Evolutionary conservation across 2,329 filamentous ascomycete species (phyloP), one percentile per base, ranked within the genome.

Genomic region (Ophidiomyces ophidiicola): DNA sequence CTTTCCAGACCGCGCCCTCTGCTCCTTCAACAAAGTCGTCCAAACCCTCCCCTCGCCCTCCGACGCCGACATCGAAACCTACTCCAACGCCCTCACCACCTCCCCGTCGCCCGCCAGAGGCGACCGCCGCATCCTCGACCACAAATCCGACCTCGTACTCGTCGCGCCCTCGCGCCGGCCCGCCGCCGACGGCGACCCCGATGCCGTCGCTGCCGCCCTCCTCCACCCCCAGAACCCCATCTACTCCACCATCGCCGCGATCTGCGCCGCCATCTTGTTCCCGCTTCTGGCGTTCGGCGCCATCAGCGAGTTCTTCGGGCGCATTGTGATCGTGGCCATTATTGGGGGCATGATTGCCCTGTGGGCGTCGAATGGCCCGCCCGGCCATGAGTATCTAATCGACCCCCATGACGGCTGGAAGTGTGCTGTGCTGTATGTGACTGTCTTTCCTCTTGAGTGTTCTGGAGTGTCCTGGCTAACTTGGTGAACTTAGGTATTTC

Each of bases 271-370:
- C 0, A 60, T 80, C 1, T 55, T 79, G 4, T 57, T 75, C 0
- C 76, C 77, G 0, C 61, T 78, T 1, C 50, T 79, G 6, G 67
- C 71, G 0, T 80, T 80, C 50, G 55, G 66, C 4, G 62, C 76
- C 15, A 70, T 80, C 14, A 64, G 69, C 0, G 67, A 69, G 4
- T 74, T 78, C 44, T 52, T 69, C 0, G 72, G 69, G 1, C 66
- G 75, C n/a, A 64, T 79, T 46, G 67, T 68, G 0, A 67, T 80
- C 2, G 69, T 76, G 1, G 49, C 68, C 3, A 59, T 78, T 0
- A 67, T 74, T 0, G 69, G 65, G 0, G 56, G 65, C 0, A 64
- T 68, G 1, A 62, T 70, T 5, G 53, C 57, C 4, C 52, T 54
- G n/a, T 54, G 60, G 36, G 58, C 59, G 8, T 54, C 58, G n/a